Percentiles rank a stretch among this genome's conserved stretches.
Evolutionary conservation across 352 stramenopile genomes (phyloP).

Genomic region (Globisporangium recalcitrans): DNA sequence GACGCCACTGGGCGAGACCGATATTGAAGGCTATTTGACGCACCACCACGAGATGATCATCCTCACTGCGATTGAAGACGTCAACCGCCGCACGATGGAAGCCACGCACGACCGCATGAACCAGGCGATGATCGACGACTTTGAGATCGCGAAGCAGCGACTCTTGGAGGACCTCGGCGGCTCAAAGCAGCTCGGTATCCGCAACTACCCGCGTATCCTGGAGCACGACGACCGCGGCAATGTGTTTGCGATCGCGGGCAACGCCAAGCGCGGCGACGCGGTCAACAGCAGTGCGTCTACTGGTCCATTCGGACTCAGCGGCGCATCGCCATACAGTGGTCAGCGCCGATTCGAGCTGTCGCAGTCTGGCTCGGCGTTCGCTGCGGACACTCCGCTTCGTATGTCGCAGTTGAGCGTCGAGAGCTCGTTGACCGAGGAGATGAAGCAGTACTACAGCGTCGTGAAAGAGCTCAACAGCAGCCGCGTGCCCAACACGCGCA

Average conservation of each 20-base stretch:
- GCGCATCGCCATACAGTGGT: conserved; percentile 32
- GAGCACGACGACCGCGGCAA: conserved; percentile 37
- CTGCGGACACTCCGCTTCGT: conserved; percentile 33
- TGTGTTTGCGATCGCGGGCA: conserved; percentile 41
- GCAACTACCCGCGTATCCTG: conserved; percentile 64
- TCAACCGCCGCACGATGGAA: conserved; percentile 72
- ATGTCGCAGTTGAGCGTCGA: conserved; percentile 63
- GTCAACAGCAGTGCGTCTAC: conserved; percentile 13
- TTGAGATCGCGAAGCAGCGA: conserved; percentile 69
- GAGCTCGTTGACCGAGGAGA: conserved; percentile 75
- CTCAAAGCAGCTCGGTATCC: conserved; percentile 58
- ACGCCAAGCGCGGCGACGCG: conserved; percentile 25
- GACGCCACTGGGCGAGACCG: conserved; percentile 76
- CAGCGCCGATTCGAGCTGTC: conserved; percentile 51
- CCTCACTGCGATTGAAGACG: conserved; percentile 86
- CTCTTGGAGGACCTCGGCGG: conserved; percentile 68
- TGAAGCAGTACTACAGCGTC: conserved; percentile 75
- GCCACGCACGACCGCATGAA: conserved; percentile 82
- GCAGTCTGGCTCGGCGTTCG: conserved; percentile 21
- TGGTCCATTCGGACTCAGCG: conserved; percentile 41
- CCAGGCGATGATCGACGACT: conserved; percentile 84
- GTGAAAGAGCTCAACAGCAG: conserved; percentile 67
- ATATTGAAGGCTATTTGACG: conserved; percentile 84
- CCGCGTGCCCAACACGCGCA: conserved; percentile 62
- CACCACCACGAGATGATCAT: conserved; percentile 92